phyloP scores from a whole-genome alignment of 108 stramenopile species.

The Schizochytrium sp. region DNA sequence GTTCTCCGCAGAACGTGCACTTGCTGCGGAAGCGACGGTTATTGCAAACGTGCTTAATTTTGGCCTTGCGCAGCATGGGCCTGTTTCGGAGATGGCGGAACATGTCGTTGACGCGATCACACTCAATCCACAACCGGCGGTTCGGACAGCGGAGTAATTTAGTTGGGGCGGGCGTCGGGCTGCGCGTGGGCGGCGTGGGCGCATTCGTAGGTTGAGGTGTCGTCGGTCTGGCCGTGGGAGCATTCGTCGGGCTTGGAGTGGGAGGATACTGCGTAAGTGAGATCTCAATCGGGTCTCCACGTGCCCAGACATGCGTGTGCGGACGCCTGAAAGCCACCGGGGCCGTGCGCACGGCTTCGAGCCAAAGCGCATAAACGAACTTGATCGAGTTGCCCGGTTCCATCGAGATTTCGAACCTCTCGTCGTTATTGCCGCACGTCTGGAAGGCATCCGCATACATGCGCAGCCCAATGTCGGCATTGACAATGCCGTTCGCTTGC shows the following conservation, averaged over 20 bases:
- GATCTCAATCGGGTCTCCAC: background rate
- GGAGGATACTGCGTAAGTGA: background rate
- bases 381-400: background rate
- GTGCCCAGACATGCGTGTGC: background rate
- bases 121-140: background rate
- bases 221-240: background rate
- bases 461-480: background rate
- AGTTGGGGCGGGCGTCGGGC: background rate
- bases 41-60: background rate
- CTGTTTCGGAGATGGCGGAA: background rate
- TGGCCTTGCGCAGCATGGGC: background rate
- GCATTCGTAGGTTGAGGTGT: background rate
- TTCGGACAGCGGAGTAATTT: background rate
- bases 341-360: background rate
- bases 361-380: background rate
- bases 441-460: background rate
- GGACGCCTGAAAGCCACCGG: background rate
- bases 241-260: background rate
- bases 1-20: background rate
- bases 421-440: background rate
- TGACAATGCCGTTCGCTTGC: background rate
- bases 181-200: background rate
- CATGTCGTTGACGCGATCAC: background rate
- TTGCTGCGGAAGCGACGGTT: background rate
- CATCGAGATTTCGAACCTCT: background rate